Evolutionary conservation across 108 stramenopile genomes (phyloP).

Genomic region (Pseudonitzschia delicatissima): DNA sequence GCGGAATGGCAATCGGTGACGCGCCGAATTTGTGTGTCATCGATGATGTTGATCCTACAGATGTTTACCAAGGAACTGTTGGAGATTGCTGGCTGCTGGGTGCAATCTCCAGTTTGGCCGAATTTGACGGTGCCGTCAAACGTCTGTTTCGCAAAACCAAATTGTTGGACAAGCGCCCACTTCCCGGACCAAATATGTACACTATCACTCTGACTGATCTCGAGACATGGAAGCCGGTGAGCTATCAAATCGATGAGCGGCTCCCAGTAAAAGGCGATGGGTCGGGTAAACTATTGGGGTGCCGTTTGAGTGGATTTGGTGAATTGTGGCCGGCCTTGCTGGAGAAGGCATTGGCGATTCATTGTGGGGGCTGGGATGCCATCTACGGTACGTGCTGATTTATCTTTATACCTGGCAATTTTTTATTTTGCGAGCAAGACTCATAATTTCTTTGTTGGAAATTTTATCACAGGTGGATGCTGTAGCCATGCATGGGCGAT

Average conservation of each 20-base stretch:
- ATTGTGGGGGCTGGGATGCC: conserved; percentile 36
- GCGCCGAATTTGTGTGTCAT: conserved; percentile 35
- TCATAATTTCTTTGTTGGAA: neutral
- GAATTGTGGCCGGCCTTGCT: conserved; percentile 43
- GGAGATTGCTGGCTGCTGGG: conserved; percentile 49
- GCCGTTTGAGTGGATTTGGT: conserved; percentile 37
- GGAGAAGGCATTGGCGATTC: conserved; percentile 45
- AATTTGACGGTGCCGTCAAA: conserved; percentile 52
- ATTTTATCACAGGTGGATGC: conserved; percentile 24
- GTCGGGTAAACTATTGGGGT: conserved; percentile 29
- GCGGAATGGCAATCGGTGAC: conserved; percentile 47
- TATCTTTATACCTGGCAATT: too few relatives aligned
- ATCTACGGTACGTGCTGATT: conserved; percentile 13
- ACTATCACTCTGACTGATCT: conserved; percentile 37
- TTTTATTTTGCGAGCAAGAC: neutral
- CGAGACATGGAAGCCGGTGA: conserved; percentile 36
- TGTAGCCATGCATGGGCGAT: conserved; percentile 46
- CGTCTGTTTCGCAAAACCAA: conserved; percentile 39
- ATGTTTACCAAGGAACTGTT: conserved; percentile 41
- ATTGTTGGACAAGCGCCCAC: conserved; percentile 26
- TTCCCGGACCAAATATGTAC: conserved; percentile 35
- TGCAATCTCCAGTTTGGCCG: conserved; percentile 38
- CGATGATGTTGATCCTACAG: conserved; percentile 41
- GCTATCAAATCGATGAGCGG: conserved; percentile 41
- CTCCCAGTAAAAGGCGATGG: conserved; percentile 27